Conservation (phyloP, 2,329 filamentous ascomycete genomes). For the Cytospora paraplurivora region DNA sequence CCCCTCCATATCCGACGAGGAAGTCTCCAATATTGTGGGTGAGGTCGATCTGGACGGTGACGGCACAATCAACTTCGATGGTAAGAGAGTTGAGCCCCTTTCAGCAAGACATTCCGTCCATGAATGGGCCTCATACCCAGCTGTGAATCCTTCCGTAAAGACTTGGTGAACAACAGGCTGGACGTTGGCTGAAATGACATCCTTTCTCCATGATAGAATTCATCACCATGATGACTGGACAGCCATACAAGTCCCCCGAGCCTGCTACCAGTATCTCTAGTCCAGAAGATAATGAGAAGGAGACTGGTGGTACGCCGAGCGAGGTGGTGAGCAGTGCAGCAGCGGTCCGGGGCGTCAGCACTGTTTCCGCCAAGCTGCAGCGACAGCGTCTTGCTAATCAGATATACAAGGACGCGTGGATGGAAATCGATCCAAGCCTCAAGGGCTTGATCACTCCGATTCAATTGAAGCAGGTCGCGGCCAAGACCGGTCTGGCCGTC, state of each 20-base stretch:
- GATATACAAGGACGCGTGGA: constrained; percentile 38
- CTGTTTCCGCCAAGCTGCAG: constrained; percentile 25
- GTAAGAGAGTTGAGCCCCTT: constrained; percentile 29
- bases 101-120: neutral
- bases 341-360: constrained; percentile 26
- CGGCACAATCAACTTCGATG: constrained; percentile 44
- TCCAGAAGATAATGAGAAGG: constrained; percentile 32
- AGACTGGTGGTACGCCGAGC: constrained; percentile 23
- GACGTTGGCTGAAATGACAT: neutral
- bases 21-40: constrained; percentile 42
- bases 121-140: neutral
- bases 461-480: constrained; percentile 41
- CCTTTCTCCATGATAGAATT: constrained; percentile 37
- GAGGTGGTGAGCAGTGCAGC: constrained; percentile 16
- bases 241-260: constrained; percentile 36
- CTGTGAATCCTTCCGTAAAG: no score
- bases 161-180: neutral
- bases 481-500: constrained; percentile 38
- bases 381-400: constrained; percentile 27
- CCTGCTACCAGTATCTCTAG: constrained; percentile 31
- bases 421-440: constrained; percentile 38
- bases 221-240: constrained; percentile 47
- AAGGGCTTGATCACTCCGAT: constrained; percentile 39
- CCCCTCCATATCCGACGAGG: constrained; percentile 36
- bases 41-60: constrained; percentile 44